Conservation (phyloP, 208 protist genomes). For the Wallacemonas sp. region DNA sequence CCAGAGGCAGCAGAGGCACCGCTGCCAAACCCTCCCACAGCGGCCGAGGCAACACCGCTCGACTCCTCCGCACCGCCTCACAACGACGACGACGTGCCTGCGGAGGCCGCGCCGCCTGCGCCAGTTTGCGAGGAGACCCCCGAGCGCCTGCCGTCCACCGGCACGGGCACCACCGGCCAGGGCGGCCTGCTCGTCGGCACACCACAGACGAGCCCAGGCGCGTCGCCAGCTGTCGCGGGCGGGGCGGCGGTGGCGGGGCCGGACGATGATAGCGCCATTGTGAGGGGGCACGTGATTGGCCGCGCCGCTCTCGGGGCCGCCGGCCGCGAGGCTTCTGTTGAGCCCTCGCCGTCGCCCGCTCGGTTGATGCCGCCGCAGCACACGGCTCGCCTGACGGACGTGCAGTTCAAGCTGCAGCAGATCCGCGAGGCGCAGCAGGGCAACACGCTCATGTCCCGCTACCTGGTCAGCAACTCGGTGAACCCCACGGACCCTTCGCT, state of each 20-base stretch:
- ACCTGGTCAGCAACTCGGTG: conserved; percentile 51
- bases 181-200: conserved; percentile 3
- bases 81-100: neutral
- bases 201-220: neutral
- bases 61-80: conserved; percentile 7
- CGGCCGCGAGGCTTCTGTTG: conserved; percentile 13
- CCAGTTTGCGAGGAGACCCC: conserved; percentile 7
- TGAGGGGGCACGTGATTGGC: conserved; percentile 5
- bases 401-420: conserved; percentile 51
- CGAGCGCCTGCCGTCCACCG: conserved; percentile 22
- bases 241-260: neutral
- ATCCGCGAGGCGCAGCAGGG: conserved; percentile 38
- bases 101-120: neutral
- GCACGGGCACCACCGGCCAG: conserved; percentile 3
- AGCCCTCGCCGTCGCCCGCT: conserved; percentile 8
- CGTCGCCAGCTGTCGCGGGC: neutral
- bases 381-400: conserved; percentile 40
- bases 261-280: conserved; percentile 1
- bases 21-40: no score
- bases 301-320: conserved; percentile 1
- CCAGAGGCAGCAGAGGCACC: conserved; percentile 20
- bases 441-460: conserved; percentile 52
- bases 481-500: neutral
- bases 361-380: conserved; percentile 4
- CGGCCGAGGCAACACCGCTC: neutral